A percentile compares a stretch with the other conserved stretches of the same genome.
Conservation (phyloP, 148 eudicot genomes). For the Rhododendron williamsianum region DNA sequence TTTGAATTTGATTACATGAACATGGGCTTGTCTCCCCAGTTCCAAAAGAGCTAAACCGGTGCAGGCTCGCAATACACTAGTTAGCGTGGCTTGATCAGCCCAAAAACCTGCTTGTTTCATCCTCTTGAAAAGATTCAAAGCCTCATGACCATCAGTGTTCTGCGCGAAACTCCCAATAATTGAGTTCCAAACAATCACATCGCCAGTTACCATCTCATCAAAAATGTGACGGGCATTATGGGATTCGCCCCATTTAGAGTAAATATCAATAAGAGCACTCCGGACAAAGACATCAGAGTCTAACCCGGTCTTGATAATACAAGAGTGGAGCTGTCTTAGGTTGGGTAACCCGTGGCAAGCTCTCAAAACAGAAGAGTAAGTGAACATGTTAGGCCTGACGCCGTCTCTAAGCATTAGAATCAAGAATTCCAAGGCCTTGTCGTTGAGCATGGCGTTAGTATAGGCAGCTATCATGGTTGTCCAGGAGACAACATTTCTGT, state of each 20-base stretch:
- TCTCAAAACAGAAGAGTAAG: slow-evolving; percentile 14
- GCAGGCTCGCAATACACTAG: slow-evolving; percentile 5
- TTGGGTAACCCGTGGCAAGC: slow-evolving; percentile 11
- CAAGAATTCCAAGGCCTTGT: slow-evolving; percentile 8
- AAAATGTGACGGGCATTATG: background rate
- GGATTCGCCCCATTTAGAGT: slow-evolving; percentile 12
- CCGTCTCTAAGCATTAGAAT: slow-evolving; percentile 11
- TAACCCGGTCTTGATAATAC: slow-evolving; percentile 4
- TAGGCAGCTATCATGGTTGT: slow-evolving; percentile 12
- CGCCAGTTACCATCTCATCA: slow-evolving; percentile 8
- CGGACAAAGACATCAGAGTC: slow-evolving; percentile 12
- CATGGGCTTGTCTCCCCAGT: slow-evolving; percentile 13
- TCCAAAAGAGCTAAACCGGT: slow-evolving; percentile 7
- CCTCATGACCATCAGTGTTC: background rate
- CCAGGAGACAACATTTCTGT: slow-evolving; percentile 12
- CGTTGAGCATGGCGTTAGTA: background rate
- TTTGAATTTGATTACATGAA: slow-evolving; percentile 11
- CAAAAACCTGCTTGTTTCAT: slow-evolving; percentile 9
- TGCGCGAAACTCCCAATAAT: slow-evolving; percentile 12
- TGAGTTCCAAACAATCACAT: slow-evolving; percentile 8
- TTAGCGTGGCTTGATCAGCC: slow-evolving; percentile 9
- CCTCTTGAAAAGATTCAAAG: slow-evolving; percentile 10
- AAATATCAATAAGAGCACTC: slow-evolving; percentile 10
- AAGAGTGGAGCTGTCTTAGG: slow-evolving; percentile 9
- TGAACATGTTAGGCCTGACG: slow-evolving; percentile 11